Evolutionary conservation across 768 basidiomycete species (phyloP).

Genomic region (Crucibulum laeve): DNA sequence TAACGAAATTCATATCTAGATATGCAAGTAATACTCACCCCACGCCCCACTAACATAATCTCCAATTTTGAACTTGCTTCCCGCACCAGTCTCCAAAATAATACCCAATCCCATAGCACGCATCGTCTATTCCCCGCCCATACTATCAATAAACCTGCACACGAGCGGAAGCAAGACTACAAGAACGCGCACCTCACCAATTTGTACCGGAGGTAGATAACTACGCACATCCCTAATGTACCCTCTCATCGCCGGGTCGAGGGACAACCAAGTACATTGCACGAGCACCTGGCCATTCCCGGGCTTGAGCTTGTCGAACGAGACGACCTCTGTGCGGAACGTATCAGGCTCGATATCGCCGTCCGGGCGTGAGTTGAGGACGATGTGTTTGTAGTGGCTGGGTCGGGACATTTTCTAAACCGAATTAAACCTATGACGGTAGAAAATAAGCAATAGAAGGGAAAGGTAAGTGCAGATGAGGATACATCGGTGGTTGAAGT

Average conservation of each 20-base stretch:
- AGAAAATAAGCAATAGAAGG: neutral
- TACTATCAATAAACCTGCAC: conserved; percentile 1
- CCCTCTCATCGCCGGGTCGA: conserved; percentile 89
- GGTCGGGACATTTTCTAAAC: neutral
- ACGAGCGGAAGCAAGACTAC: neutral
- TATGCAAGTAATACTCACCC: conserved; percentile 39
- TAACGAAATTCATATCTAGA: neutral
- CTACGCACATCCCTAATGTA: conserved; percentile 73
- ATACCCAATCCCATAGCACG: conserved; percentile 63
- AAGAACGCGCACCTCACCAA: conserved; percentile 47
- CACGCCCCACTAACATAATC: conserved; percentile 61
- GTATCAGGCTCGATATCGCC: conserved; percentile 68
- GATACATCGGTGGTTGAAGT: too few relatives aligned
- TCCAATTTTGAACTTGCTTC: conserved; percentile 54
- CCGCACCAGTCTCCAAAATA: conserved; percentile 54
- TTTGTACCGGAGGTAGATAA: conserved; percentile 67
- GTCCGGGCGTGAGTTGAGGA: conserved; percentile 72
- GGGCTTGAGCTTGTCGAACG: conserved; percentile 49
- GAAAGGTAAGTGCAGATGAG: neutral
- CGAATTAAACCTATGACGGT: neutral
- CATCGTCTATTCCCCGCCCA: conserved; percentile 49
- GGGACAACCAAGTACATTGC: conserved; percentile 70
- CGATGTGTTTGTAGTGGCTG: conserved; percentile 55
- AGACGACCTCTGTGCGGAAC: conserved; percentile 57
- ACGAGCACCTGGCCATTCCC: conserved; percentile 58